Percentiles rank a stretch among this genome's conserved stretches.
phyloP scores from a whole-genome alignment of 2,329 filamentous ascomycete species.

The Xylaria sp. region DNA sequence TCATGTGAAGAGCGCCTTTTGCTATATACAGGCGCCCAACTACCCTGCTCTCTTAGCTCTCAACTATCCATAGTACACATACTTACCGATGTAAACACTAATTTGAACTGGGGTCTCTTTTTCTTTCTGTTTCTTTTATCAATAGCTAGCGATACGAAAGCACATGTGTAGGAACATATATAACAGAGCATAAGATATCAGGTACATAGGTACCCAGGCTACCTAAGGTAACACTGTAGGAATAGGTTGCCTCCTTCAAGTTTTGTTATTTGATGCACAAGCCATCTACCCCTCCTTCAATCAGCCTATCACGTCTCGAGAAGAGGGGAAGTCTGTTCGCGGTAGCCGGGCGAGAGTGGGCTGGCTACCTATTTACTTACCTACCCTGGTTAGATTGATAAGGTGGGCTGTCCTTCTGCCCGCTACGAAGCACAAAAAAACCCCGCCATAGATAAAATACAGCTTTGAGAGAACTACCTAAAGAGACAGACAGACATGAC shows the following conservation, averaged over 20 bases:
- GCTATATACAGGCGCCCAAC: background rate
- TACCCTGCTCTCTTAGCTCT: background rate
- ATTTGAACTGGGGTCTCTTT: no score
- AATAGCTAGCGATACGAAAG: no score
- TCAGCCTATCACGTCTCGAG: conserved; percentile 33
- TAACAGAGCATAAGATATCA: no score
- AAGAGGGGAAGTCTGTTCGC: conserved; percentile 26
- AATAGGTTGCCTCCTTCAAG: conserved; percentile 21
- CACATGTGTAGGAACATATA: background rate
- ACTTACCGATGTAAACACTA: background rate
- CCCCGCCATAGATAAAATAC: conserved; percentile 46
- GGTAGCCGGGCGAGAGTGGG: conserved; percentile 38
- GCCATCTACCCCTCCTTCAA: conserved; percentile 38
- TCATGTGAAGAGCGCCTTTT: background rate
- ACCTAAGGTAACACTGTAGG: background rate
- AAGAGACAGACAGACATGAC: background rate
- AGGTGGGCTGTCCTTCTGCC: conserved; percentile 20
- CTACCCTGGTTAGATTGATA: background rate
- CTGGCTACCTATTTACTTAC: conserved; percentile 4
- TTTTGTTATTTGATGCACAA: conserved; percentile 27
- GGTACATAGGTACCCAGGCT: background rate
- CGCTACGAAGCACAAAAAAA: conserved; percentile 45
- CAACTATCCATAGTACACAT: background rate
- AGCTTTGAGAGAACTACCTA: conserved; percentile 20
- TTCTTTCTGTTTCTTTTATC: no score